Evolutionary conservation across 768 basidiomycete species (phyloP).

Genomic region (Trametes meyenii): DNA sequence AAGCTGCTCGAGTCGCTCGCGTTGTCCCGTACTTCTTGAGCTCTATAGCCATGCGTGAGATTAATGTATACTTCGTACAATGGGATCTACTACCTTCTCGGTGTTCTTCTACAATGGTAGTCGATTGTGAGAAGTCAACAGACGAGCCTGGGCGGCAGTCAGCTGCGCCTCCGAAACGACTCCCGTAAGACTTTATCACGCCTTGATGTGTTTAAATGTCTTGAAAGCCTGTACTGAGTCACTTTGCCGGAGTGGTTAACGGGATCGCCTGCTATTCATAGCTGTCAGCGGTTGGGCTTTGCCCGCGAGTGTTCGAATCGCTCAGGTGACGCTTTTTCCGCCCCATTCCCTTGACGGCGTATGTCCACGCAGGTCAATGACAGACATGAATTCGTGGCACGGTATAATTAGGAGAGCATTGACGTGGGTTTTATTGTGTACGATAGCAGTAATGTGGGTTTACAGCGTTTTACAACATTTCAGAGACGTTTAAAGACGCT

Average conservation of each 20-base stretch:
- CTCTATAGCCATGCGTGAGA: constrained; percentile 37
- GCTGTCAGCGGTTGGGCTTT: constrained; percentile 58
- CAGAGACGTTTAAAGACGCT: too few species aligned
- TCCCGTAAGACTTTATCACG: constrained; percentile 40
- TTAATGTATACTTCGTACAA: too few species aligned
- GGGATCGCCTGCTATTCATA: constrained; percentile 47
- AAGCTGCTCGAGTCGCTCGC: constrained; percentile 8
- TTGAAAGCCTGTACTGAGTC: too few species aligned
- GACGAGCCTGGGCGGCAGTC: too few species aligned
- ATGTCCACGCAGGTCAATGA: background rate
- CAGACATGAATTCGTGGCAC: too few species aligned
- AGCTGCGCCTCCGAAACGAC: too few species aligned
- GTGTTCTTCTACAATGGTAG: too few species aligned
- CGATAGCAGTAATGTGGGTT: too few species aligned
- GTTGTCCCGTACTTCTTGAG: background rate
- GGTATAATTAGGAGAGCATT: too few species aligned
- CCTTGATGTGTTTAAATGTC: constrained; percentile 31
- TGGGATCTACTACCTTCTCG: too few species aligned
- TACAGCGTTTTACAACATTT: too few species aligned
- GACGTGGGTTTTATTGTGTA: too few species aligned
- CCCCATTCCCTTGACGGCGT: background rate
- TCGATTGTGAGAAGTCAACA: background rate
- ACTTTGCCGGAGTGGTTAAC: constrained; percentile 97
- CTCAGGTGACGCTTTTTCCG: constrained; percentile 55
- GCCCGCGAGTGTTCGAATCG: constrained; percentile 65